These are phyloP conservation scores for Akanthomyces dipterigenus DNA, from an alignment of 2,329 filamentous ascomycete genomes.

Conservation along the genomic window DNA sequence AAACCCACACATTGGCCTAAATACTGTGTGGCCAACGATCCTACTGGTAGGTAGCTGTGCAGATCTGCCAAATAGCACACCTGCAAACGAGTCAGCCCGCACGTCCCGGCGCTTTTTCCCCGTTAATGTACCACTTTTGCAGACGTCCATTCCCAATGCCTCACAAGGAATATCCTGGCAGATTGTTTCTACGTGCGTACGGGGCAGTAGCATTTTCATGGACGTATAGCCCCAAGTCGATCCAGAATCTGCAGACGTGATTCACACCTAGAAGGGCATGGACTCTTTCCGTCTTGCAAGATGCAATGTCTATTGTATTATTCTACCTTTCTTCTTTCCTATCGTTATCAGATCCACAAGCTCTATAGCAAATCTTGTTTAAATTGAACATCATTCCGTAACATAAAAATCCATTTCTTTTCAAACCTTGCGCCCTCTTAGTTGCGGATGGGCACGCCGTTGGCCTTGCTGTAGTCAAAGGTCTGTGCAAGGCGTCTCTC, in stretches of 20 bases:
- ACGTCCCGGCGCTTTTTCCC: neutral
- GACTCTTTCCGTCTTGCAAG: neutral
- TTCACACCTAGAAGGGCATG: neutral
- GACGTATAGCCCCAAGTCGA: no score
- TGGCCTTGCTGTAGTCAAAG: constrained; percentile 33
- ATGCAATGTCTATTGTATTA: constrained; percentile 3
- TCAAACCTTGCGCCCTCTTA: neutral
- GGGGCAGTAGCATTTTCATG: no score
- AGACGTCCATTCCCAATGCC: neutral
- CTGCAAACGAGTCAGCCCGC: neutral
- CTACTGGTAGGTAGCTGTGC: no score
- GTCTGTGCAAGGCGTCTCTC: constrained; percentile 38
- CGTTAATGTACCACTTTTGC: neutral
- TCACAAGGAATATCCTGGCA: neutral
- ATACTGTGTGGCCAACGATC: neutral
- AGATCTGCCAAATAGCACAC: neutral
- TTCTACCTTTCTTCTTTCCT: neutral
- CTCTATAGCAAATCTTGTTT: neutral
- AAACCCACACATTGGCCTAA: neutral
- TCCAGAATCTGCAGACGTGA: no score
- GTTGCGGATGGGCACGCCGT: constrained; percentile 33
- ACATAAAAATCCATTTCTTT: constrained; percentile 7
- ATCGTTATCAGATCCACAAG: neutral
- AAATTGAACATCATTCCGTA: constrained; percentile 7
- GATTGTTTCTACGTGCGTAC: neutral